Base-by-base conservation (phyloP, 495 filamentous ascomycete species). In the Penicillium riverlandense region DNA sequence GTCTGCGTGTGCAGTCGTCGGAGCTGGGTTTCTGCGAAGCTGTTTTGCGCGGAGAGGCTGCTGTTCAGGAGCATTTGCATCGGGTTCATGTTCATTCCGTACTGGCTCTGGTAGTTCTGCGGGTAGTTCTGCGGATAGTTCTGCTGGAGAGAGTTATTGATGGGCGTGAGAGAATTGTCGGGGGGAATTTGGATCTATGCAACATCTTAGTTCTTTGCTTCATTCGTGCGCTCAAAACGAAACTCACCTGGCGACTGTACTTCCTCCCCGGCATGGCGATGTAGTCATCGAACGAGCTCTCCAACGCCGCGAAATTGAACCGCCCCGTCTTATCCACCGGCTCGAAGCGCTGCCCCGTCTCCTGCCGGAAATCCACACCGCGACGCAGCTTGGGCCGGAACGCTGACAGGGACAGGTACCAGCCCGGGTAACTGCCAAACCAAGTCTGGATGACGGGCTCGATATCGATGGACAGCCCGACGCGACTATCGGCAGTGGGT, bases 281-380 rank as follows among this genome's bases (percentile, higher is more conserved):
- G 44, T 70, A 72, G 22, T 68, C 64, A 37, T 71, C 69, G 28
- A 72, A 64, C 11, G 52, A 52, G 40, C 61, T 65, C 36, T 57
- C 57, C 31, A 72, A 22, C 0, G 45, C 50, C 0, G 66, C 67
- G 48, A 70, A 72, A 36, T 72, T 72, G 50, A 68, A 72, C 7
- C 67, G 61, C 8, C 49, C 57, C 2, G 11, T 37, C 6, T 50
- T 43, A 5, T 49, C 51, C 10, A 52, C 38, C 3, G 69, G 63
- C 40, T 55, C 52, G 44, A 72, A 72, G 11, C 60, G 55, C 46
- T 72, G 69, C 0, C 69, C 69, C 10, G 67, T 40, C 39, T 68
- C 58, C 13, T 35, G 33, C 14, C 55, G 48, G 30, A 71, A 71
- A 36, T 71, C 59, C 13, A 71, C 53, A 14, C 43, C 38, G 6